These are phyloP conservation scores for Umbilicus rupestris DNA, from an alignment of 164 flowering plant species.

Conservation along the genomic window DNA sequence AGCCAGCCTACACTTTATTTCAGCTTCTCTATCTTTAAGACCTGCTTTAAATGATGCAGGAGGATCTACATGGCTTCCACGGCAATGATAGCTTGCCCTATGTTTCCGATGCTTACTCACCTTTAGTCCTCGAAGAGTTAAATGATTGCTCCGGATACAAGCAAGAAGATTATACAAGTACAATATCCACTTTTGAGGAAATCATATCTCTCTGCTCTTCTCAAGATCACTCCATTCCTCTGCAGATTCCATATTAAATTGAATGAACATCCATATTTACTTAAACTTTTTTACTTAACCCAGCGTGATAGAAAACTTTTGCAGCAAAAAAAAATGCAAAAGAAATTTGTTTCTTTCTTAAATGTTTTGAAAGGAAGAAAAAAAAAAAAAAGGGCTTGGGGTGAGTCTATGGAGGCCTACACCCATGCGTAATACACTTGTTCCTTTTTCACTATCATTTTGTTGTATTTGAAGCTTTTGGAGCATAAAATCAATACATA, in stretches of 20 bases:
- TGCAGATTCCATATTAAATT: slow-evolving; percentile 1
- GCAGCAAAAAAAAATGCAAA: neutral
- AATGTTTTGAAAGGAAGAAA: neutral
- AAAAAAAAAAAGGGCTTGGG: neutral
- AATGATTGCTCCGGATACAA: neutral
- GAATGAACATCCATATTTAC: neutral
- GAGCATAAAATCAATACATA: no score
- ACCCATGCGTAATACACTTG: neutral
- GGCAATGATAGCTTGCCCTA: neutral
- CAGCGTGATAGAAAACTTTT: neutral
- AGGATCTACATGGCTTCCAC: slow-evolving; percentile 4
- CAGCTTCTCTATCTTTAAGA: neutral
- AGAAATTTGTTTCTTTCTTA: neutral
- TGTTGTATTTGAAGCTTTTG: neutral
- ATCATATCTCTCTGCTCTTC: slow-evolving; percentile 1
- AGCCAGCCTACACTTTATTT: neutral
- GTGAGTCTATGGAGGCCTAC: neutral
- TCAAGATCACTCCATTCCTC: neutral
- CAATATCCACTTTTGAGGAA: slow-evolving; percentile 4
- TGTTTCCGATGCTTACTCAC: neutral
- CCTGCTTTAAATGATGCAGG: neutral
- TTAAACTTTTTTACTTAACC: neutral
- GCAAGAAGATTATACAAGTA: slow-evolving; percentile 1
- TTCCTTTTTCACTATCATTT: neutral
- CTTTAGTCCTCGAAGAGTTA: neutral